phyloP scores from a whole-genome alignment of 2,329 filamentous ascomycete genomes.

The Colletotrichum sp. region DNA sequence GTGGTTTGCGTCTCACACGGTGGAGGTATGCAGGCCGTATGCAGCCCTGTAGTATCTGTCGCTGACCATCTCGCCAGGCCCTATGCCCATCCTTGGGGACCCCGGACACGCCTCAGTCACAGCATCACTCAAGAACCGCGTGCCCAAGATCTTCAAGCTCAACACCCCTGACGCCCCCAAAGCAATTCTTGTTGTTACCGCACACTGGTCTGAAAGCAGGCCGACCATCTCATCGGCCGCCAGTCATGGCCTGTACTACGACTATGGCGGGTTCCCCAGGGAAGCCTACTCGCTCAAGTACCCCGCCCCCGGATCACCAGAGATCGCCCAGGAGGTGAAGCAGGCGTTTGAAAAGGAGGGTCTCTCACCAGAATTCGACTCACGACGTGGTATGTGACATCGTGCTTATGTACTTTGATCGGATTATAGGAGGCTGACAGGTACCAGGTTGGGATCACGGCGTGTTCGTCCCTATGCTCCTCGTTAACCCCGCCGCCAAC shows the following conservation, averaged over 20 bases:
- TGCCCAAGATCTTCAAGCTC: constrained; percentile 61
- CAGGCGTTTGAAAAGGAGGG: constrained; percentile 52
- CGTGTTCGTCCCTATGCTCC: constrained; percentile 62
- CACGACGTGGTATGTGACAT: constrained; percentile 30
- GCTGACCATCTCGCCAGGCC: constrained; percentile 39
- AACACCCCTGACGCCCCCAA: constrained; percentile 52
- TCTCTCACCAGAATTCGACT: constrained; percentile 43
- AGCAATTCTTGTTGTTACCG: constrained; percentile 62
- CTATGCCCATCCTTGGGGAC: constrained; percentile 63
- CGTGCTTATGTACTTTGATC: not conserved
- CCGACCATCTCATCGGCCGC: constrained; percentile 57
- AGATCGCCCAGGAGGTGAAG: constrained; percentile 53
- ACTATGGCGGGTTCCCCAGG: constrained; percentile 64
- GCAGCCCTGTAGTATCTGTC: not conserved
- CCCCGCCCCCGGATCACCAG: constrained; percentile 59
- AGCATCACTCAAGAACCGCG: constrained; percentile 54
- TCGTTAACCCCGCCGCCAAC: constrained; percentile 56
- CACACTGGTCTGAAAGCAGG: constrained; percentile 57
- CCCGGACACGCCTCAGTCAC: constrained; percentile 55
- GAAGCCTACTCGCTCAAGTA: constrained; percentile 62
- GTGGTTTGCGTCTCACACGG: constrained; percentile 56
- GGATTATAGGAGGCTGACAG: not conserved
- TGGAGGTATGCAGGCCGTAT: constrained; percentile 38
- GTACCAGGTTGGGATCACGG: constrained; percentile 61
- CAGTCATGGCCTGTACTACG: constrained; percentile 56